phyloP scores from a whole-genome alignment of 805 yeast species.

The Zygoascus bituminiphila region DNA sequence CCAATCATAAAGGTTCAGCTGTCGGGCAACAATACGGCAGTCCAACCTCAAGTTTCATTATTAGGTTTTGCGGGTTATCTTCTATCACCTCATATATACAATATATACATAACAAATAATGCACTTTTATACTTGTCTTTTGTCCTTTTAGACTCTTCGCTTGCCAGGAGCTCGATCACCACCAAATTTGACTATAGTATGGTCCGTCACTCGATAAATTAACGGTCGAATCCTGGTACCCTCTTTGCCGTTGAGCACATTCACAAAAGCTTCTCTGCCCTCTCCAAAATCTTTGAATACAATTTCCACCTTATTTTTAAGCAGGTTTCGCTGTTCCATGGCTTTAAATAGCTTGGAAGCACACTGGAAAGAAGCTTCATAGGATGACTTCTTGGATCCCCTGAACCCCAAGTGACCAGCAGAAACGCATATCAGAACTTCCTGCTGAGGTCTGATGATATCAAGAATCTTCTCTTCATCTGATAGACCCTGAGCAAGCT shows the following conservation, averaged over 20 bases:
- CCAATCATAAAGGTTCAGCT: no score
- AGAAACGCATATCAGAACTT: conserved; percentile 54
- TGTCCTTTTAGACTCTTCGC: conserved; percentile 36
- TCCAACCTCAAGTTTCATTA: no score
- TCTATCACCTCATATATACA: no score
- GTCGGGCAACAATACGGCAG: background rate
- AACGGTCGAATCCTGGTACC: conserved; percentile 61
- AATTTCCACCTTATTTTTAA: conserved; percentile 62
- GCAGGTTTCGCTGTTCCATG: conserved; percentile 53
- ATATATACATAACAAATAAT: background rate
- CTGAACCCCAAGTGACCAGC: conserved; percentile 88
- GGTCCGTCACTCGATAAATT: conserved; percentile 65
- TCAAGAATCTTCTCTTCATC: conserved; percentile 54
- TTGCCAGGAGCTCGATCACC: conserved; percentile 79
- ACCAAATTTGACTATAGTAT: conserved; percentile 81
- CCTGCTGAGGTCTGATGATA: conserved; percentile 72
- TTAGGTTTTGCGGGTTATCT: no score
- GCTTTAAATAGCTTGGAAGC: conserved; percentile 61
- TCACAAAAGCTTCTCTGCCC: conserved; percentile 79
- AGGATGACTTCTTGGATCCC: conserved; percentile 83
- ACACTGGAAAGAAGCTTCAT: conserved; percentile 88
- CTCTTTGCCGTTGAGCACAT: conserved; percentile 83
- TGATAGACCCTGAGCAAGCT: conserved; percentile 29
- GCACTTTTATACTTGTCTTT: background rate
- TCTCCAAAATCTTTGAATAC: conserved; percentile 78